Conservation (phyloP, 208 protist species). For the Leishmania tropica region DNA sequence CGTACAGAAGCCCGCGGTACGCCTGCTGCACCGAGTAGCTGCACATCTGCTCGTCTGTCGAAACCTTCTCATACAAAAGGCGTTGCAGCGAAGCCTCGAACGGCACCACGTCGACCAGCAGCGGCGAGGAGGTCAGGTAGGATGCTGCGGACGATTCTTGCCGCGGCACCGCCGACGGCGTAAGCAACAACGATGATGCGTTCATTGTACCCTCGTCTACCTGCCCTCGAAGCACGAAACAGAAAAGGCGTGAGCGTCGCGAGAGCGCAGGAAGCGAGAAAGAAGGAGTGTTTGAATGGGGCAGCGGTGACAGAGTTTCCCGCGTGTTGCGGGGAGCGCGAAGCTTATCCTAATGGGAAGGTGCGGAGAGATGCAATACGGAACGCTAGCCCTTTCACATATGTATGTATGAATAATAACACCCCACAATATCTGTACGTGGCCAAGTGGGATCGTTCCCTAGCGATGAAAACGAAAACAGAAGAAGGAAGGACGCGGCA, state of each 20-base stretch:
- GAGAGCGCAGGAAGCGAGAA: background rate
- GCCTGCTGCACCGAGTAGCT: conserved; percentile 79
- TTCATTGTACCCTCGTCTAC: background rate
- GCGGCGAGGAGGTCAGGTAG: conserved; percentile 2
- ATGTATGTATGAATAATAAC: background rate
- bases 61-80: conserved; percentile 48
- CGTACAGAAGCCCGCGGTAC: conserved; percentile 59
- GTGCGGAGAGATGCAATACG: background rate
- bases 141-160: background rate
- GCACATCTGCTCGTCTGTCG: conserved; percentile 61
- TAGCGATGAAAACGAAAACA: background rate
- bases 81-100: conserved; percentile 69
- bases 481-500: background rate
- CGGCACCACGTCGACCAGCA: conserved; percentile 46
- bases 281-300: background rate
- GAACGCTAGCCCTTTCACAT: background rate
- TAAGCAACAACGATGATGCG: conserved; percentile 1
- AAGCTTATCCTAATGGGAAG: background rate
- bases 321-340: background rate
- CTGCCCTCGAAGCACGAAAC: background rate
- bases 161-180: background rate
- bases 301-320: background rate
- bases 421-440: background rate
- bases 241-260: background rate
- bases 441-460: background rate